phyloP scores from a whole-genome alignment of 2,329 filamentous ascomycete genomes.

The Setomelanomma holmii region DNA sequence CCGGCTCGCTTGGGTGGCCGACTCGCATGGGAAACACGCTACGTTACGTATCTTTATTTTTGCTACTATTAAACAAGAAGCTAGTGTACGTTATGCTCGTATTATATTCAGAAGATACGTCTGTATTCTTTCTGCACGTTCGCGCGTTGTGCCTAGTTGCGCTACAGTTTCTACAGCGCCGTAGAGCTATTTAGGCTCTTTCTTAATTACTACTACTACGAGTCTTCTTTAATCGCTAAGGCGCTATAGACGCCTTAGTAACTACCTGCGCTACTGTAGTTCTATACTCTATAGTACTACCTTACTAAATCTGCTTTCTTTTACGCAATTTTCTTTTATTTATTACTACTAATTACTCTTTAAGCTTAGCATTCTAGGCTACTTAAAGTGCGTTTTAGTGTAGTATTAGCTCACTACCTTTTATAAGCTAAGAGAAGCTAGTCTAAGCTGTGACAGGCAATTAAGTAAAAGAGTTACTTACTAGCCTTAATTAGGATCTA shows the following conservation, averaged over 20 bases:
- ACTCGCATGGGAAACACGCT: no score
- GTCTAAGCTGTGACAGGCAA: no score
- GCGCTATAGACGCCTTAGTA: slow-evolving; percentile 12
- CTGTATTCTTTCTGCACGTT: slow-evolving; percentile 20
- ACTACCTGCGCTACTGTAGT: slow-evolving; percentile 12
- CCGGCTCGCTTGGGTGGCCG: no score
- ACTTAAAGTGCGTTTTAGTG: slow-evolving; percentile 3
- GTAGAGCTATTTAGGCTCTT: slow-evolving; percentile 12
- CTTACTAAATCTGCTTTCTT: slow-evolving; percentile 21
- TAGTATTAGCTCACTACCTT: slow-evolving; percentile 8
- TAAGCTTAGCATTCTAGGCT: slow-evolving; percentile 1
- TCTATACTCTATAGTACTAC: slow-evolving; percentile 24
- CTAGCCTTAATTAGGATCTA: slow-evolving; percentile 17
- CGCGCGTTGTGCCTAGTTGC: slow-evolving; percentile 18
- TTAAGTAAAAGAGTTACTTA: slow-evolving; percentile 16
- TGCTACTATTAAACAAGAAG: no score
- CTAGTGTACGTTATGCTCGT: no score
- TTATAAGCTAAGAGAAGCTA: no score
- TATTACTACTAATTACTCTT: slow-evolving; percentile 13
- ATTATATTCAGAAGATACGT: neutral
- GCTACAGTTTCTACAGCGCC: slow-evolving; percentile 20
- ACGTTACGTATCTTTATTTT: no score
- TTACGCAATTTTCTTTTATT: slow-evolving; percentile 19
- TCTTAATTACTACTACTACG: slow-evolving; percentile 13
- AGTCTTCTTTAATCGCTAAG: slow-evolving; percentile 21